Conservation (phyloP, 1,284 basidiomycete genomes). For the Polyporus tsugae region DNA sequence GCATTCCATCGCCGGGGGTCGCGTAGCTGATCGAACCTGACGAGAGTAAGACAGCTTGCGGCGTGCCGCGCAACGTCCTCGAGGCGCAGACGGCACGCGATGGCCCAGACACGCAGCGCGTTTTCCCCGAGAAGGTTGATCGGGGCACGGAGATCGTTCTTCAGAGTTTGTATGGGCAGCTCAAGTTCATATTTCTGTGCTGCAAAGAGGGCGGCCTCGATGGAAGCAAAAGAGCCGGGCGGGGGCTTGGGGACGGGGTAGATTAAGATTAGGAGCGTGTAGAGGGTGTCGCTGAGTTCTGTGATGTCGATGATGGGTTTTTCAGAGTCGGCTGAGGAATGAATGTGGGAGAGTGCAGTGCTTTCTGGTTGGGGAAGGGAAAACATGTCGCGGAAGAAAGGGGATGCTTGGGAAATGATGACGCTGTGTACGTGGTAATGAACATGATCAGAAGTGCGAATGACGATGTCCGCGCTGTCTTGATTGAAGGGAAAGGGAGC, state of each 20-base stretch:
- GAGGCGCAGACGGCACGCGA: constrained; percentile 25
- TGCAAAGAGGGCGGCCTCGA: constrained; percentile 21
- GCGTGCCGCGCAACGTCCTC: constrained; percentile 21
- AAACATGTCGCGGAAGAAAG: constrained; percentile 23
- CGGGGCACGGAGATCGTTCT: constrained; percentile 14
- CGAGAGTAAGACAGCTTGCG: not conserved
- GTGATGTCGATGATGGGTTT: constrained; percentile 38
- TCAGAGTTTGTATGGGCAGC: constrained; percentile 13
- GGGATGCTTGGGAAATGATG: constrained; percentile 22
- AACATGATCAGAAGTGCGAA: constrained; percentile 25
- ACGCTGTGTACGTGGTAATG: constrained; percentile 26
- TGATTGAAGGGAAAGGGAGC: constrained; percentile 26
- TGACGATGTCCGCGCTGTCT: constrained; percentile 21
- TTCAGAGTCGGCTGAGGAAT: not conserved
- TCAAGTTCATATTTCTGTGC: constrained; percentile 34
- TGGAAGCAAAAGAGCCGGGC: not conserved
- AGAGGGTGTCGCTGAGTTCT: constrained; percentile 44
- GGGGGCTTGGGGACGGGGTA: constrained; percentile 43
- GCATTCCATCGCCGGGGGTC: not conserved
- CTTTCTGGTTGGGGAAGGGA: not conserved
- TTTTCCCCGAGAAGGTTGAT: not conserved
- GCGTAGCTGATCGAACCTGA: not conserved
- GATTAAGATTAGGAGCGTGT: constrained; percentile 47
- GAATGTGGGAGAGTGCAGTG: not conserved
- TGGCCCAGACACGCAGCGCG: constrained; percentile 29